Percentiles rank a stretch among this genome's conserved stretches.
phyloP scores from a whole-genome alignment of 129 eudicot genomes.

The Pseudognaphalium luteoalbum region DNA sequence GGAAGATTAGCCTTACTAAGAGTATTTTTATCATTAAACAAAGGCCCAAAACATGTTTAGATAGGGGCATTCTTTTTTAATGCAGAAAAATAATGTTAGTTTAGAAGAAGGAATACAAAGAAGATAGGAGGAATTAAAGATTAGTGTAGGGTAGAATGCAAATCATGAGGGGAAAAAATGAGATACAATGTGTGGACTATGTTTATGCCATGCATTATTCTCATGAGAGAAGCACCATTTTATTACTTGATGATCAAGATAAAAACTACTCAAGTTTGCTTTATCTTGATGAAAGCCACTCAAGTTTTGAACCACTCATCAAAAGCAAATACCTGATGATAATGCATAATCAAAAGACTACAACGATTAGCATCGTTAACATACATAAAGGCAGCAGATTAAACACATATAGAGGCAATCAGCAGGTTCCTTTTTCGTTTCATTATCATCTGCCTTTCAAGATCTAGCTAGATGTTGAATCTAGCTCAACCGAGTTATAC shows the following conservation, averaged over 20 bases:
- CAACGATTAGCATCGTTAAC: slow-evolving; percentile 17
- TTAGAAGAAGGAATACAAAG: slow-evolving; percentile 19
- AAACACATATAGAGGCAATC: slow-evolving; percentile 23
- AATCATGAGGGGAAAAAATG: slow-evolving; percentile 30
- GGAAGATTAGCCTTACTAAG: not conserved
- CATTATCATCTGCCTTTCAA: not conserved
- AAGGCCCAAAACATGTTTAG: slow-evolving; percentile 19
- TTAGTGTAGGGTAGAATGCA: slow-evolving; percentile 27
- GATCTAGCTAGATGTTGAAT: slow-evolving; percentile 17
- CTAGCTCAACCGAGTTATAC: not conserved
- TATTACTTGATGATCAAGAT: slow-evolving; percentile 49
- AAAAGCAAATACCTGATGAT: slow-evolving; percentile 34
- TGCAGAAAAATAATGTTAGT: slow-evolving; percentile 10
- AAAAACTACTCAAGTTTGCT: slow-evolving; percentile 67
- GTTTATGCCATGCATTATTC: slow-evolving; percentile 35
- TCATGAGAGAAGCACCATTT: slow-evolving; percentile 35
- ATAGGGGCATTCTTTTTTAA: slow-evolving; percentile 7
- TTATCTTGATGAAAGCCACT: slow-evolving; percentile 53
- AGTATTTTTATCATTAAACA: not conserved
- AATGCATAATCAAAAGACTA: slow-evolving; percentile 28
- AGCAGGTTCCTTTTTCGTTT: slow-evolving; percentile 10
- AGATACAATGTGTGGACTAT: slow-evolving; percentile 34
- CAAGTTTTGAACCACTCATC: slow-evolving; percentile 52
- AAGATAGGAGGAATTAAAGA: slow-evolving; percentile 9
- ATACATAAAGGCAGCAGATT: slow-evolving; percentile 12